Evolutionary conservation across 805 yeast species (phyloP).

Genomic region (Vanderwaltozyma polyspora): DNA sequence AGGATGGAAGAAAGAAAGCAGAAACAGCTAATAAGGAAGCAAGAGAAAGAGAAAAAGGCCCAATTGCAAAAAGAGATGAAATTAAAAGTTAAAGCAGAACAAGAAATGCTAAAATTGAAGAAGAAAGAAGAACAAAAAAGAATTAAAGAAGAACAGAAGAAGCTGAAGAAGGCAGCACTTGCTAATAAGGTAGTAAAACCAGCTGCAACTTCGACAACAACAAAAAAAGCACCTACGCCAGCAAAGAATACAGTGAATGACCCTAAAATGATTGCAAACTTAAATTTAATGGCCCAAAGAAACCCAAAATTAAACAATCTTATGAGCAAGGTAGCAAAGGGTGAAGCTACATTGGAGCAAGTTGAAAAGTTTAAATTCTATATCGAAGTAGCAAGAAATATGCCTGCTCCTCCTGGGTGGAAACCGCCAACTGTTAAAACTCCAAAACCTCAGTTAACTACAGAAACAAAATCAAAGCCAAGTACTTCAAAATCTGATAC

Average conservation of each 20-base stretch:
- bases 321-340: constrained; percentile 82
- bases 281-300: constrained; percentile 69
- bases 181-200: background rate
- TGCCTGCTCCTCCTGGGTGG: constrained; percentile 45
- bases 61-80: constrained; percentile 13
- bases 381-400: constrained; percentile 64
- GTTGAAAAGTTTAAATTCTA: constrained; percentile 70
- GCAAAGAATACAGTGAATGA: constrained; percentile 34
- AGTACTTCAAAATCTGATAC: too few relatives aligned
- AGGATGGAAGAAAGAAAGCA: constrained; percentile 20
- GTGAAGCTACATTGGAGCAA: constrained; percentile 61
- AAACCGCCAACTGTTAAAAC: too few relatives aligned
- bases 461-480: too few relatives aligned
- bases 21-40: constrained; percentile 15
- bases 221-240: constrained; percentile 9
- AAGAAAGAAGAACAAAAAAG: constrained; percentile 14
- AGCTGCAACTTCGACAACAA: constrained; percentile 1
- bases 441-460: too few relatives aligned
- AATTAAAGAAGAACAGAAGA: constrained; percentile 13
- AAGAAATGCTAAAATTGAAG: constrained; percentile 9
- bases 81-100: constrained; percentile 15
- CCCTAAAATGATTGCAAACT: constrained; percentile 72
- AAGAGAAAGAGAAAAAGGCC: constrained; percentile 14
- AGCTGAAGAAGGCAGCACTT: constrained; percentile 3
- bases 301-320: constrained; percentile 57